Conservation (phyloP, 1,284 basidiomycete genomes). For the Ustilago loliicola region DNA sequence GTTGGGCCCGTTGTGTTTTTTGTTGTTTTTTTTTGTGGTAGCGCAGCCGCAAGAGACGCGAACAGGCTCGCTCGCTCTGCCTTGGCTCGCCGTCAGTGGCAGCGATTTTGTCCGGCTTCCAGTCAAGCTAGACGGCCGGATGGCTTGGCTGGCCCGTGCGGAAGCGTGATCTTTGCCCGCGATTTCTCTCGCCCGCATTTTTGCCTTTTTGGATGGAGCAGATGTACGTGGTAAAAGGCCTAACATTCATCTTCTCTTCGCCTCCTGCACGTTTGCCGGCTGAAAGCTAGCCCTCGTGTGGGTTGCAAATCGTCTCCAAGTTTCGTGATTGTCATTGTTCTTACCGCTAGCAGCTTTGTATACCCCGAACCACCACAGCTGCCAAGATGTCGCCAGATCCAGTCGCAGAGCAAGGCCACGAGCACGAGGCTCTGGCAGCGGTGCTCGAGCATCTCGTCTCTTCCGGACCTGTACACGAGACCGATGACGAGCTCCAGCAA, state of each 20-base stretch:
- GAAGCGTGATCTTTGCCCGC: not conserved
- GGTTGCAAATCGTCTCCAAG: no score
- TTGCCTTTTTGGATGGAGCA: not conserved
- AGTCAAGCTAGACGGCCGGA: not conserved
- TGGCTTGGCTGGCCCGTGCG: not conserved
- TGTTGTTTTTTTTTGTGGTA: no score
- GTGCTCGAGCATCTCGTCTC: constrained; percentile 51
- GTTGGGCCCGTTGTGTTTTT: not conserved
- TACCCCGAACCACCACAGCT: no score
- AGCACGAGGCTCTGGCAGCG: constrained; percentile 45
- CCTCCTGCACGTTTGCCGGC: not conserved
- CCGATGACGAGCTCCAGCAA: constrained; percentile 21
- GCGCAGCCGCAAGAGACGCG: no score
- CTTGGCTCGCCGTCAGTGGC: not conserved
- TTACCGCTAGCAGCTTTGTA: no score
- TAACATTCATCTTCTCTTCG: not conserved
- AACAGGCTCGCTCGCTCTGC: no score
- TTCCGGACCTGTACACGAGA: constrained; percentile 35
- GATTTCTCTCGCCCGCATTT: not conserved
- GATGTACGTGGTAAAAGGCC: not conserved
- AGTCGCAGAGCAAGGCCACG: constrained; percentile 11
- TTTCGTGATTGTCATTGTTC: no score
- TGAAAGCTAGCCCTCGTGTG: not conserved
- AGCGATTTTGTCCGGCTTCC: no score
- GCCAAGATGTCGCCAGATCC: constrained; percentile 13